Conservation (phyloP, 2,329 filamentous ascomycete species). For the Beauveria brongniartii region DNA sequence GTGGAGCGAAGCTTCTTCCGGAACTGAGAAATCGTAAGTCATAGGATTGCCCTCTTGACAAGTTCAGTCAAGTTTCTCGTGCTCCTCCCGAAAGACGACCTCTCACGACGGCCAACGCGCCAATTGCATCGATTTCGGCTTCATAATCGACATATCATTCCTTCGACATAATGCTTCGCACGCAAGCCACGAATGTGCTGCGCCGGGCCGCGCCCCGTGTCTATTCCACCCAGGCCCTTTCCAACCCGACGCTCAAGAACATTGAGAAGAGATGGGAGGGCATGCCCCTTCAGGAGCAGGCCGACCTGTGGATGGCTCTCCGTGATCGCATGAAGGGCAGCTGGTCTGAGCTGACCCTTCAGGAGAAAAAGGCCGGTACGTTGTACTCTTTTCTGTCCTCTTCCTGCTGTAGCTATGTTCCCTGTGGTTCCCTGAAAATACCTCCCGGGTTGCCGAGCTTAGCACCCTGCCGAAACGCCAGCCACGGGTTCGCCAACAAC, state of each 20-base stretch:
- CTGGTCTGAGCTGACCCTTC: slow-evolving; percentile 89
- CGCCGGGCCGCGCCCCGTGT: slow-evolving; percentile 40
- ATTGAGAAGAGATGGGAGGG: slow-evolving; percentile 99
- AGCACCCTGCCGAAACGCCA: slow-evolving; percentile 7
- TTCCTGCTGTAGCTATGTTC: slow-evolving; percentile 11
- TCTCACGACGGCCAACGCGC: slow-evolving; percentile 16
- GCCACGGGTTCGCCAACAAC: slow-evolving; percentile 13
- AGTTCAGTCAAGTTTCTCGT: slow-evolving; percentile 14
- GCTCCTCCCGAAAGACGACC: slow-evolving; percentile 16
- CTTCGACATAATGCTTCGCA: slow-evolving; percentile 43
- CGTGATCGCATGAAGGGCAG: slow-evolving; percentile 98
- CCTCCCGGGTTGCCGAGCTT: slow-evolving; percentile 23
- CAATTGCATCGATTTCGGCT: slow-evolving; percentile 26
- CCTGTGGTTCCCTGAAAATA: slow-evolving; percentile 23
- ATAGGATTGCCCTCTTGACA: slow-evolving; percentile 21
- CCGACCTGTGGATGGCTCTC: slow-evolving; percentile 96
- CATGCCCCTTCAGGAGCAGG: slow-evolving; percentile 98
- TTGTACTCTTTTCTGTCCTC: neutral
- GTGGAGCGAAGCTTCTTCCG: slow-evolving; percentile 18
- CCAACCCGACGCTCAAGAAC: slow-evolving; percentile 92
- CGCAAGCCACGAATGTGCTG: slow-evolving; percentile 43
- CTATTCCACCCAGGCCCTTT: slow-evolving; percentile 81
- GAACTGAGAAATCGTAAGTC: slow-evolving; percentile 17
- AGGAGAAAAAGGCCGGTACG: slow-evolving; percentile 99
- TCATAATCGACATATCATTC: slow-evolving; percentile 10